Percentiles rank a stretch among this genome's conserved stretches.
phyloP scores from a whole-genome alignment of 768 basidiomycete species.

The Tremella fuciformis region DNA sequence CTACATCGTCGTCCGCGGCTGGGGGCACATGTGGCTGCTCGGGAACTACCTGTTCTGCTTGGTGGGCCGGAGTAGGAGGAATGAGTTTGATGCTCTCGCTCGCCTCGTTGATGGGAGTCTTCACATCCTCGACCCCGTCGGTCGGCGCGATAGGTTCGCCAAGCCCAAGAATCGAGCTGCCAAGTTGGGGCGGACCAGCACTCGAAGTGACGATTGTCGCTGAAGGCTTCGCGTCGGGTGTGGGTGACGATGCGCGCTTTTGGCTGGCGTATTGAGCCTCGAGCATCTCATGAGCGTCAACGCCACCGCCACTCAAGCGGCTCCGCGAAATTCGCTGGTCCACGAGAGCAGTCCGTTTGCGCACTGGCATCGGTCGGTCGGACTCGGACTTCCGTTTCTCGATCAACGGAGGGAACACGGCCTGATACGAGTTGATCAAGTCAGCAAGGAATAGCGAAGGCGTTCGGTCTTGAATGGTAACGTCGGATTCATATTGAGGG shows the following conservation, averaged over 20 bases:
- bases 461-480: constrained; percentile 91
- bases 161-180: constrained; percentile 4
- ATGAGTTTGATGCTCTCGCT: constrained; percentile 15
- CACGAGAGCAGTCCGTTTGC: constrained; percentile 81
- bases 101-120: constrained; percentile 7
- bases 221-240: constrained; percentile 3
- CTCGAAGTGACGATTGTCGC: not conserved
- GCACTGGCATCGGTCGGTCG: constrained; percentile 73
- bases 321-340: constrained; percentile 84
- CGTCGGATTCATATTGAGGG: constrained; percentile 74
- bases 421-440: constrained; percentile 70
- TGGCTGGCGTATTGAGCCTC: constrained; percentile 58
- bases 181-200: not conserved
- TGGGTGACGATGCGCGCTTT: constrained; percentile 6
- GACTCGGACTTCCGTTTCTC: constrained; percentile 81
- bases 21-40: constrained; percentile 1
- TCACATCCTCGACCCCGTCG: not conserved
- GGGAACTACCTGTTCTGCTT: not conserved
- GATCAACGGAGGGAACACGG: constrained; percentile 75
- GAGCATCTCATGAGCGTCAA: constrained; percentile 67
- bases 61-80: constrained; percentile 21
- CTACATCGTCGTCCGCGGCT: constrained; percentile 9
- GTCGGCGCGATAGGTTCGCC: constrained; percentile 5
- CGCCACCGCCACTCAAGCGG: constrained; percentile 64
- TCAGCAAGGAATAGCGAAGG: constrained; percentile 77